Evolutionary conservation across 148 eudicot species (phyloP), one percentile per base, ranked within the genome.

Genomic region (Amaranthus palmeri): DNA sequence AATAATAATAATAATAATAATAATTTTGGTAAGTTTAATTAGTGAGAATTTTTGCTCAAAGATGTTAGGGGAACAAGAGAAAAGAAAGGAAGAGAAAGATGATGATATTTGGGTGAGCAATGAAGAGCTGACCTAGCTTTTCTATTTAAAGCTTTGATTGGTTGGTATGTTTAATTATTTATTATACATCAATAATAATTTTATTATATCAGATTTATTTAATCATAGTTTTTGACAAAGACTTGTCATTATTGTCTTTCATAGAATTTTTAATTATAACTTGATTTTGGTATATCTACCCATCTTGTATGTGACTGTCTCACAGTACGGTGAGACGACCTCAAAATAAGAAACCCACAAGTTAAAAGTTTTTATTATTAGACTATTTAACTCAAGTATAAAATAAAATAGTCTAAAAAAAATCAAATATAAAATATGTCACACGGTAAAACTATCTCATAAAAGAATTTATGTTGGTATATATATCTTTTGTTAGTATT

Each of bases 131-230:
- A 71, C 59, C 56, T 67, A 40, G 53, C 15, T 47, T 68, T 60
- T 56, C 57, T 18, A 78, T 78, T 72, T 78, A 78, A 73, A 78
- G 77, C 64, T 25, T 74, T 11, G 54, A 66, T 0, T 8, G 8
- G n/a, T 55, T 46, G 49, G 11, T n/a, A 52, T 62, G 14, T 14
- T 47, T 8, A 1, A 49, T 3, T 14, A 14, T 8, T 44, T 66
- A 3, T 12, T 44, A 25, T 25, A 25, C 36, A 25, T 45, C 3
- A 15, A 9, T n/a, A 52, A 43, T 44, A 0, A 4, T 10, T 18
- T 1, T 9, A 42, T 4, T 69, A 12, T 18, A n/a, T 52, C 4
- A 5, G 55, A 13, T 3, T 14, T 69, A 10, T 54, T 54, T 10
- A 53, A 8, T 7, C 4, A 11, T 53, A 53, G 0, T 10, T 8